These are phyloP conservation scores for Geotrichum klebahnii DNA, from an alignment of 1,139 yeast genomes.

Conservation along the genomic window DNA sequence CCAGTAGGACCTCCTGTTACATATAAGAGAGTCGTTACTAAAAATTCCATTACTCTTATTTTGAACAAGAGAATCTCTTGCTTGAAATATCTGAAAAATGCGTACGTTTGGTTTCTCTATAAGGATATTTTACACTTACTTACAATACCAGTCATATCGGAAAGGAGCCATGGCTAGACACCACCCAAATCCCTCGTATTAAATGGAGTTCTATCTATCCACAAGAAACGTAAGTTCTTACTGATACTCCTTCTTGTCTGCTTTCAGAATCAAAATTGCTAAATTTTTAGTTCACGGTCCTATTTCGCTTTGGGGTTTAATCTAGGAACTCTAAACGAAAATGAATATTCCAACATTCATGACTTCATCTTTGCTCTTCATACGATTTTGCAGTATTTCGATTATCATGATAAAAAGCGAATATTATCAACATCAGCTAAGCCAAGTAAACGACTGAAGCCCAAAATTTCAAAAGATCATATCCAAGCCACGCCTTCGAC, in stretches of 20 bases:
- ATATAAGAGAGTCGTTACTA: conserved; percentile 1
- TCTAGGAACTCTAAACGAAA: conserved; percentile 4
- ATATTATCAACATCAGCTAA: neutral
- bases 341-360: neutral
- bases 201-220: conserved; percentile 9
- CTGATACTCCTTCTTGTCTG: no score
- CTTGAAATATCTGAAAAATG: conserved; percentile 16
- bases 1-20: conserved; percentile 3
- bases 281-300: conserved; percentile 5
- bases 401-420: conserved; percentile 4
- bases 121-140: conserved; percentile 1
- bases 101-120: conserved; percentile 5
- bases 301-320: conserved; percentile 16
- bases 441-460: neutral
- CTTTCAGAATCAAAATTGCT: neutral
- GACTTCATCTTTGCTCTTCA: conserved; percentile 10
- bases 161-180: conserved; percentile 19
- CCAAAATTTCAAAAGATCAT: neutral
- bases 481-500: neutral
- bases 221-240: conserved; percentile 7
- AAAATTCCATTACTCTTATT: neutral
- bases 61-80: conserved; percentile 12
- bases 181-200: conserved; percentile 7
- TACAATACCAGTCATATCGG: conserved; percentile 9
- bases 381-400: conserved; percentile 7